These are phyloP conservation scores for Bombardia bombarda DNA, from an alignment of 495 filamentous ascomycete genomes.

Conservation along the genomic window DNA sequence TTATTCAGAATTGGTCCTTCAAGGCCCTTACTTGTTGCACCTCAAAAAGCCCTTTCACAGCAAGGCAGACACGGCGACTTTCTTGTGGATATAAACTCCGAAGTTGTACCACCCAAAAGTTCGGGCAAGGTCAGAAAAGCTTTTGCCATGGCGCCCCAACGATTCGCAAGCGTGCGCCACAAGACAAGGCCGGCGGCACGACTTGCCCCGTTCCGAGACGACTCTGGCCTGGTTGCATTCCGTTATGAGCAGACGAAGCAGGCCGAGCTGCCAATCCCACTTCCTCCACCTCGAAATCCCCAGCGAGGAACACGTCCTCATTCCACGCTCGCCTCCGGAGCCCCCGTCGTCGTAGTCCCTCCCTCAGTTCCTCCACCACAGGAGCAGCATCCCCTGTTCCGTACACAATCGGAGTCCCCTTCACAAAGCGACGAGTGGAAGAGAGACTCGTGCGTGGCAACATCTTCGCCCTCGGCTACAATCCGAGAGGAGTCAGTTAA, in stretches of 20 bases:
- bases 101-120: background rate
- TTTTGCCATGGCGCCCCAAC: constrained; percentile 23
- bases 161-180: constrained; percentile 27
- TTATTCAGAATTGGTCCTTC: no score
- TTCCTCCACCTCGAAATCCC: constrained; percentile 35
- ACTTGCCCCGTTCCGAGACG: constrained; percentile 36
- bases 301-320: constrained; percentile 22
- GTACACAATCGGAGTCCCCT: constrained; percentile 24
- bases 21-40: no score
- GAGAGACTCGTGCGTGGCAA: constrained; percentile 48
- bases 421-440: constrained; percentile 24
- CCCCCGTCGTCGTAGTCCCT: constrained; percentile 25
- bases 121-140: background rate
- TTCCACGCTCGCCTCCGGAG: constrained; percentile 9
- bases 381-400: constrained; percentile 40
- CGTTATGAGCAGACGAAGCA: constrained; percentile 49
- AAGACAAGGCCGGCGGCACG: constrained; percentile 21
- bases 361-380: constrained; percentile 35
- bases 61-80: no score
- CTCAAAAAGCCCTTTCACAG: no score
- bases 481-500: constrained; percentile 35
- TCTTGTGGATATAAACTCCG: background rate
- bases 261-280: constrained; percentile 47
- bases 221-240: constrained; percentile 41
- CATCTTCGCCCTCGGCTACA: constrained; percentile 41